phyloP scores from a whole-genome alignment of 495 filamentous ascomycete genomes.

The Trichoderma erinaceum region DNA sequence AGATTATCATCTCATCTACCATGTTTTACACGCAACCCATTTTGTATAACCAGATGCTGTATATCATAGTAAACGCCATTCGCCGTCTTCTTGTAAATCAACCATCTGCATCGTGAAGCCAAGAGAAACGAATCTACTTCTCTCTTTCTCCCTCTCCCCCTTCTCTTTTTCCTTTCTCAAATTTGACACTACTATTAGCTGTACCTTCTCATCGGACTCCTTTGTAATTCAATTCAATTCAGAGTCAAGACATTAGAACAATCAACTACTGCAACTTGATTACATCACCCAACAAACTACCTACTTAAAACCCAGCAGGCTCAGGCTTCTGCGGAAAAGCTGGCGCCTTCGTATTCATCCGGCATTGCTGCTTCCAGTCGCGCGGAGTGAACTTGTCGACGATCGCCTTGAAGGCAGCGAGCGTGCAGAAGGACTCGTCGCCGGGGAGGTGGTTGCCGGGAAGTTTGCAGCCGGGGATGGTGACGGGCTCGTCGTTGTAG shows the following conservation, averaged over 20 bases:
- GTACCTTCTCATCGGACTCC: no score
- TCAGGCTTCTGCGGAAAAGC: conserved; percentile 49
- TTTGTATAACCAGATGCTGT: neutral
- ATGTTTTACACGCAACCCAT: neutral
- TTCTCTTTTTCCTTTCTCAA: neutral
- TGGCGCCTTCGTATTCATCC: conserved; percentile 53
- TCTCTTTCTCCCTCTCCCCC: conserved; percentile 1
- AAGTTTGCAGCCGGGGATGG: conserved; percentile 71
- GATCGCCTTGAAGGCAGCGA: conserved; percentile 86
- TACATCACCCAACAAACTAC: neutral
- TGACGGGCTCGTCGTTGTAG: conserved; percentile 80
- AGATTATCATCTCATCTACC: no score
- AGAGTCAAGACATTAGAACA: no score
- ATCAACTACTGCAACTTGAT: neutral
- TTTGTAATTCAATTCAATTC: no score
- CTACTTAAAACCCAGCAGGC: conserved; percentile 46
- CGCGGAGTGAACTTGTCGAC: conserved; percentile 83
- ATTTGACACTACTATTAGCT: no score
- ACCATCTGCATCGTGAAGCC: neutral
- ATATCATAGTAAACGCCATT: neutral
- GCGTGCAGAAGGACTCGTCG: conserved; percentile 85
- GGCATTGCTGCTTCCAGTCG: conserved; percentile 73
- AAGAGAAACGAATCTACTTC: neutral
- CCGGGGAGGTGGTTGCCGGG: conserved; percentile 80
- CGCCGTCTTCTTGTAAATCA: neutral